These are phyloP conservation scores for Cladophialophora psammophila DNA, from an alignment of 2,329 filamentous ascomycete genomes.

Conservation along the genomic window DNA sequence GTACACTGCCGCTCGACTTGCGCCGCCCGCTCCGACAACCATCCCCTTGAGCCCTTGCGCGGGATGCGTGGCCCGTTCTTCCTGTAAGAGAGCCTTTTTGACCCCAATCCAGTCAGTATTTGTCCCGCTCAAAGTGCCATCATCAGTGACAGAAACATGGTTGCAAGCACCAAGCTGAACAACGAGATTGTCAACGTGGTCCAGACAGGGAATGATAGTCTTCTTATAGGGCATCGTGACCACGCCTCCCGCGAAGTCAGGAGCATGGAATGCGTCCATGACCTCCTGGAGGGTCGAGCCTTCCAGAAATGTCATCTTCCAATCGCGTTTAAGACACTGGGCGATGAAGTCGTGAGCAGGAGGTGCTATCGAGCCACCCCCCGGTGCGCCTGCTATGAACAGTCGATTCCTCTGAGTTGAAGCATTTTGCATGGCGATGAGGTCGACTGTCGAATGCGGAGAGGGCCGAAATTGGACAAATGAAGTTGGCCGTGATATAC, in stretches of 20 bases:
- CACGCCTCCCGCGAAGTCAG: conserved; percentile 46
- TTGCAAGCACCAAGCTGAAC: conserved; percentile 43
- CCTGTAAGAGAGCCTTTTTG: conserved; percentile 46
- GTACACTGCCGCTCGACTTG: conserved; percentile 79
- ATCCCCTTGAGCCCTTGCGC: conserved; percentile 59
- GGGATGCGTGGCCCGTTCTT: conserved; percentile 43
- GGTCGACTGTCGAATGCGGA: neutral
- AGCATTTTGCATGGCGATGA: neutral
- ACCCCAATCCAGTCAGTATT: conserved; percentile 57
- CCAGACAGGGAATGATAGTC: conserved; percentile 48
- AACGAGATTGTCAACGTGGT: conserved; percentile 47
- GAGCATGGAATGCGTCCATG: conserved; percentile 41
- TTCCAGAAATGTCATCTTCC: conserved; percentile 44
- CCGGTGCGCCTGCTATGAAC: conserved; percentile 23
- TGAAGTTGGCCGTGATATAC: neutral
- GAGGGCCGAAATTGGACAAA: neutral
- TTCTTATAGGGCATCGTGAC: conserved; percentile 56
- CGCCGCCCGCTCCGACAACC: conserved; percentile 68
- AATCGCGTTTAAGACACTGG: conserved; percentile 46
- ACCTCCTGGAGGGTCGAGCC: conserved; percentile 48
- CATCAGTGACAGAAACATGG: conserved; percentile 17
- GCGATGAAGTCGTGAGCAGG: conserved; percentile 53
- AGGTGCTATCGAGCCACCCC: conserved; percentile 50
- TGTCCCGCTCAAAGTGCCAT: conserved; percentile 46
- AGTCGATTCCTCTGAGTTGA: conserved; percentile 1